Conservation (phyloP, 78 protist genomes). For the Isochrysis galbana region DNA sequence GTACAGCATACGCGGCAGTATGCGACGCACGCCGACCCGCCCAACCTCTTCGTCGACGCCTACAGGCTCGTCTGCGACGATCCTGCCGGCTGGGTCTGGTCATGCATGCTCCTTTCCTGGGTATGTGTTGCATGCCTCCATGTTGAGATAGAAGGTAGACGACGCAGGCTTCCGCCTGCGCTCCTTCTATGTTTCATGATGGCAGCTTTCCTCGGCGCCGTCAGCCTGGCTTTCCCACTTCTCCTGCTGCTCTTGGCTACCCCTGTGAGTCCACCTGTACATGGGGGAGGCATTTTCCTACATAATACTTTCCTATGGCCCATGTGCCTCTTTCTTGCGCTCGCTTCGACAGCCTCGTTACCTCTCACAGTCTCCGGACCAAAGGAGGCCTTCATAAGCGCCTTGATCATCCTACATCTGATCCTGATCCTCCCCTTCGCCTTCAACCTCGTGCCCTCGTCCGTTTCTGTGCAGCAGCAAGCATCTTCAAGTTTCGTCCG, state of each 20-base stretch:
- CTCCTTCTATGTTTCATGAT: neutral
- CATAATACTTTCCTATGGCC: neutral
- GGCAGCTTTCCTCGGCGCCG: neutral
- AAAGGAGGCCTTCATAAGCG: neutral
- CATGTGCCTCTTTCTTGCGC: neutral
- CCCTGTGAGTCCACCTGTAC: too few species aligned
- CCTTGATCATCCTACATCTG: neutral
- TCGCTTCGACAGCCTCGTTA: neutral
- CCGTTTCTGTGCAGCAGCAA: neutral
- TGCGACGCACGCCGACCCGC: neutral
- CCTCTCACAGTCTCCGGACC: neutral
- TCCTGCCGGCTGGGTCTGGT: constrained; percentile 1
- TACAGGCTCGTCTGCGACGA: neutral
- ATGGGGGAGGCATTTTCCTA: neutral
- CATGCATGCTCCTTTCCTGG: neutral
- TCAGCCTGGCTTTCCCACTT: neutral
- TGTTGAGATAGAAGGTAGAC: neutral
- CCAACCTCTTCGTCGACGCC: constrained; percentile 20
- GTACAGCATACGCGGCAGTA: neutral
- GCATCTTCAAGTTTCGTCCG: neutral
- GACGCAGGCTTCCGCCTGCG: neutral
- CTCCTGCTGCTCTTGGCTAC: neutral
- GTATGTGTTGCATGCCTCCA: neutral
- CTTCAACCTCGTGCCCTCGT: too few species aligned
- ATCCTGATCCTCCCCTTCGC: neutral